Percentiles rank a stretch among this genome's conserved stretches.
phyloP scores from a whole-genome alignment of 2,329 filamentous ascomycete genomes.

The Metarhizium robertsii region DNA sequence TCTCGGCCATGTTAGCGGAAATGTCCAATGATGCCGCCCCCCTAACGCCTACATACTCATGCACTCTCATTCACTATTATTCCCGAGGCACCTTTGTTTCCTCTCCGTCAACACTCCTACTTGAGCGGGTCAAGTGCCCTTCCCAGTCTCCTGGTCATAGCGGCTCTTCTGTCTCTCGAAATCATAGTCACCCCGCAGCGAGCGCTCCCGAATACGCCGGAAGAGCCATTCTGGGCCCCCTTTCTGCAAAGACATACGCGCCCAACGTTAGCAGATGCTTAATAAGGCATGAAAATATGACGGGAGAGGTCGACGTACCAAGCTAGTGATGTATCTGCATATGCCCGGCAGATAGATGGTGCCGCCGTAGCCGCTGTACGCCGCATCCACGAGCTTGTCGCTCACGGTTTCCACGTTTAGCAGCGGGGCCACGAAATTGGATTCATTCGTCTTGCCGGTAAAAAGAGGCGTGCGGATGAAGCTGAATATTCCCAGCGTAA shows the following conservation, averaged over 20 bases:
- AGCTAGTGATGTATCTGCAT: slow-evolving; percentile 14
- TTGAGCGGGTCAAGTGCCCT: background rate
- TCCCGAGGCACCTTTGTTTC: background rate
- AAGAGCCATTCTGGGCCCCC: slow-evolving; percentile 13
- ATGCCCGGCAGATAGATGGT: slow-evolving; percentile 21
- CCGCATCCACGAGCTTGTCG: slow-evolving; percentile 16
- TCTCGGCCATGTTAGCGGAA: too few species aligned
- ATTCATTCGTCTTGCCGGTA: slow-evolving; percentile 14
- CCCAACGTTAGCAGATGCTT: background rate
- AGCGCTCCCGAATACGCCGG: slow-evolving; percentile 7
- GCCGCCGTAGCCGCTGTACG: slow-evolving; percentile 21
- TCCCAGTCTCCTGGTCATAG: background rate
- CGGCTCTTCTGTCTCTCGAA: slow-evolving; percentile 5
- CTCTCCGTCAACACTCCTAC: background rate
- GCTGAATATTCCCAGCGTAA: slow-evolving; percentile 20
- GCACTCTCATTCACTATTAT: background rate
- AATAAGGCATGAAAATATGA: background rate
- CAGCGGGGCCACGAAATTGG: slow-evolving; percentile 20
- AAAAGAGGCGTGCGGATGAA: slow-evolving; percentile 24
- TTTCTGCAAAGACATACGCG: slow-evolving; percentile 5
- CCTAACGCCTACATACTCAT: background rate
- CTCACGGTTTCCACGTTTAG: slow-evolving; percentile 22
- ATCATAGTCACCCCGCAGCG: slow-evolving; percentile 1
- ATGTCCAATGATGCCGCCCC: background rate
- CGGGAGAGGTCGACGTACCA: slow-evolving; percentile 14